Base-by-base conservation (phyloP, 345 rosid genomes). In the Sisymbrium irio region DNA sequence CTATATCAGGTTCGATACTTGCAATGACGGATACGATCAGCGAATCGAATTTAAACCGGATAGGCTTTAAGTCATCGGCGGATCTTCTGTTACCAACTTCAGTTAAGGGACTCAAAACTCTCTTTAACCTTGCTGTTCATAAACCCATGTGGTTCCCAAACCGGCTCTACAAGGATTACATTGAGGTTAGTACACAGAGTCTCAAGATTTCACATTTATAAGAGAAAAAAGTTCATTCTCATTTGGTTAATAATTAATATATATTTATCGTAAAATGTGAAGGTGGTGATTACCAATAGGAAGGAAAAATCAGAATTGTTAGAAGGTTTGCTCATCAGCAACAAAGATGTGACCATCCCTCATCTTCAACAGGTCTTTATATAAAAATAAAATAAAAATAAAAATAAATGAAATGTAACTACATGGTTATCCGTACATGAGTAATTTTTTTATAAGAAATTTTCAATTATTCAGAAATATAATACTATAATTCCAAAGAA, bases 231-330 rank as follows among this genome's bases (percentile, higher is more conserved):
- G 25, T 22, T 22, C 25, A 22, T 27, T 27, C 9, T 39, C 44
- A 27, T 61, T 13, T 27, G 62, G 53, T 49, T 62, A 51, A 9
- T 28, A 41, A 41, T 36, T 27, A 0, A 27, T 6, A 27, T 6
- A 12, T 28, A 8, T 49, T 12, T 25, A 33, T 15, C 30, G 44
- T 9, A 51, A 69, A 62, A 6, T 68, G 49, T 71, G 61, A 84
- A 94, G 98, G 96, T 84, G 64, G 88, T 94, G 97, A 85, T 87
- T 74, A 78, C 85, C 10, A 88, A 94, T 81, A 84, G 96, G 79
- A 83, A 88, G 75, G 97, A 91, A 85, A 85, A 90, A 69, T 84
- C 85, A 19, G 95, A 94, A 73, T 85, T 94, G 30, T 74, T 94
- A 32, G 95, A 94, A 60, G 93, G 80, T 42, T 72, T 91, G 69